Conservation (phyloP, 768 basidiomycete species). For the Amanita phalloides region DNA sequence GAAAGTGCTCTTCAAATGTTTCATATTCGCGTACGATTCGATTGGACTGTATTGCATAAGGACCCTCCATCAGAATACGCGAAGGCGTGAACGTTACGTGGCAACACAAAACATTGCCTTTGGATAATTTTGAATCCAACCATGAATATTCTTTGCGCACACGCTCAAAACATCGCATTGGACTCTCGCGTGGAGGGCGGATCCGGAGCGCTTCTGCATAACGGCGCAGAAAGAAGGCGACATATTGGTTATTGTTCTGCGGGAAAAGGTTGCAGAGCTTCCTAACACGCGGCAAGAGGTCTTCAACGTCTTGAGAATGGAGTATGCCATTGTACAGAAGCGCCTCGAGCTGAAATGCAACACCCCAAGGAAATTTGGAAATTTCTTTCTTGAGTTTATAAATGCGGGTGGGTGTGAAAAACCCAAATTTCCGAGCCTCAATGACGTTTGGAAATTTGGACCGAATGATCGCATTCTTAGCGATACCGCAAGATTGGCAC, state of each 20-base stretch:
- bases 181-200: constrained; percentile 26
- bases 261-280: constrained; percentile 23
- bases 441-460: constrained; percentile 27
- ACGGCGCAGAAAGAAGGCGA: constrained; percentile 41
- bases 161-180: constrained; percentile 30
- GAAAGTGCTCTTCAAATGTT: constrained; percentile 53
- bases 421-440: constrained; percentile 35
- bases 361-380: constrained; percentile 42
- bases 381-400: constrained; percentile 33
- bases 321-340: constrained; percentile 54
- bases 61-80: constrained; percentile 65
- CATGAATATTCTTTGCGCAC: constrained; percentile 18
- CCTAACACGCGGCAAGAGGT: constrained; percentile 33
- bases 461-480: constrained; percentile 20
- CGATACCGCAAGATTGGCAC: constrained; percentile 39
- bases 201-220: constrained; percentile 40
- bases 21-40: constrained; percentile 63
- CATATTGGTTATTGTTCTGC: constrained; percentile 14
- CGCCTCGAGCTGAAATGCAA: constrained; percentile 72
- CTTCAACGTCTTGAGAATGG: constrained; percentile 44
- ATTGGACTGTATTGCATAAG: constrained; percentile 68
- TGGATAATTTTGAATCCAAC: constrained; percentile 13
- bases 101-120: constrained; percentile 49
- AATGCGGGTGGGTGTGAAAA: constrained; percentile 41
- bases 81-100: constrained; percentile 75